These are phyloP conservation scores for Kwoniella bestiolae DNA, from an alignment of 768 basidiomycete genomes.

Conservation along the genomic window DNA sequence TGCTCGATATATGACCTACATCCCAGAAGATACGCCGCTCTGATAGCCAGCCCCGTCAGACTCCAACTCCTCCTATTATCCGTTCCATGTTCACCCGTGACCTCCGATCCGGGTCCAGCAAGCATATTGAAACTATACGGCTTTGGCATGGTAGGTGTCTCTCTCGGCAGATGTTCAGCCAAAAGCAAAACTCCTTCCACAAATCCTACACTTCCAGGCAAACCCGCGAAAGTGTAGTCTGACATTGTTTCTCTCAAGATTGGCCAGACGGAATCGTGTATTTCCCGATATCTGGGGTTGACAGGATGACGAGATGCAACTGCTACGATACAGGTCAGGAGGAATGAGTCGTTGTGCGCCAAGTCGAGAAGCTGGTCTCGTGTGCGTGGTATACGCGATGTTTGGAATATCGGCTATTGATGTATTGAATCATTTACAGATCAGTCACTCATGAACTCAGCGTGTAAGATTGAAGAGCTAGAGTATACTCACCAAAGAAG, in stretches of 20 bases:
- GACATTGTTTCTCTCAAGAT: slow-evolving; percentile 43
- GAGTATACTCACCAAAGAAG: slow-evolving; percentile 46
- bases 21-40: slow-evolving; percentile 52
- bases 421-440: not conserved
- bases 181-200: slow-evolving; percentile 53
- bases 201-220: slow-evolving; percentile 44
- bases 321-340: slow-evolving; percentile 41
- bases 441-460: too few species aligned
- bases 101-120: slow-evolving; percentile 25
- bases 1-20: slow-evolving; percentile 30
- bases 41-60: slow-evolving; percentile 50
- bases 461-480: too few species aligned
- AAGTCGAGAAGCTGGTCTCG: slow-evolving; percentile 36
- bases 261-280: slow-evolving; percentile 49
- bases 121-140: slow-evolving; percentile 13
- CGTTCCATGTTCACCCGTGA: slow-evolving; percentile 42
- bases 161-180: slow-evolving; percentile 52
- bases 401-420: slow-evolving; percentile 46
- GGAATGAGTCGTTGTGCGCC: slow-evolving; percentile 41
- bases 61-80: slow-evolving; percentile 54
- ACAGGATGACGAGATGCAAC: slow-evolving; percentile 47
- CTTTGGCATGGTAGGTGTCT: slow-evolving; percentile 16
- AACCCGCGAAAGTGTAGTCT: slow-evolving; percentile 47
- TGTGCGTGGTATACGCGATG: slow-evolving; percentile 42
- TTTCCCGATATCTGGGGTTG: slow-evolving; percentile 25